Conservation (phyloP, 768 basidiomycete species). For the Termitomyces sp. region DNA sequence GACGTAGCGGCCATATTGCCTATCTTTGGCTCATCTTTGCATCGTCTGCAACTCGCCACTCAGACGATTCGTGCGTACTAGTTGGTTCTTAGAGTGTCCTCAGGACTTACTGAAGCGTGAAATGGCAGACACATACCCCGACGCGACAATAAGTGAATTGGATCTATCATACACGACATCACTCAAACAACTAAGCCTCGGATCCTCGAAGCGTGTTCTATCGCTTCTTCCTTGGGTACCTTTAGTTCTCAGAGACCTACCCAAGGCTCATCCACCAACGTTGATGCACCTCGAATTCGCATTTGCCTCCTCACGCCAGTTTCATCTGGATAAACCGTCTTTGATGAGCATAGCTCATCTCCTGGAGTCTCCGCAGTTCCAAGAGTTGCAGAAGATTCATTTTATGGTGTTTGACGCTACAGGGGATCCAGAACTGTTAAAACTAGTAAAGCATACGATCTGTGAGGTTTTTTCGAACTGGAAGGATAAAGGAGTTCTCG, state of each 20-base stretch:
- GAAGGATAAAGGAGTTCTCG: slow-evolving; percentile 2
- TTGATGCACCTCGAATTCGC: slow-evolving; percentile 19
- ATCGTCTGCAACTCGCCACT: slow-evolving; percentile 8
- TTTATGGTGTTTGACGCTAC: slow-evolving; percentile 20
- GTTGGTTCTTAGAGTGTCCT: background rate
- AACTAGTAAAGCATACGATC: slow-evolving; percentile 9
- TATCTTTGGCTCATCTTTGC: slow-evolving; percentile 1
- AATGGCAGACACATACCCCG: slow-evolving; percentile 9
- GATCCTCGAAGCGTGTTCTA: slow-evolving; percentile 22
- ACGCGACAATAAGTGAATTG: slow-evolving; percentile 10
- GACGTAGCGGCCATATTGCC: background rate
- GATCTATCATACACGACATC: slow-evolving; percentile 17
- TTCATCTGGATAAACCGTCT: slow-evolving; percentile 23
- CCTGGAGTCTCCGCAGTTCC: slow-evolving; percentile 17
- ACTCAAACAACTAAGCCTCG: slow-evolving; percentile 19
- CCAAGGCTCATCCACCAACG: slow-evolving; percentile 7
- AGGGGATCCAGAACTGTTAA: slow-evolving; percentile 14
- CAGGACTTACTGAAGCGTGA: background rate
- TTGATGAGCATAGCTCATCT: slow-evolving; percentile 17
- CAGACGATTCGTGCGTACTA: slow-evolving; percentile 6
- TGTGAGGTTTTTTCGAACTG: slow-evolving; percentile 6
- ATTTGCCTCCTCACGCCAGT: slow-evolving; percentile 24
- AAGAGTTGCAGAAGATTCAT: slow-evolving; percentile 16
- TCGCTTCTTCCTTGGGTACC: slow-evolving; percentile 25
- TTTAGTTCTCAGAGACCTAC: slow-evolving; percentile 14